Evolutionary conservation across 495 filamentous ascomycete species (phyloP).

Genomic region (Lentithecium fluviatile): DNA sequence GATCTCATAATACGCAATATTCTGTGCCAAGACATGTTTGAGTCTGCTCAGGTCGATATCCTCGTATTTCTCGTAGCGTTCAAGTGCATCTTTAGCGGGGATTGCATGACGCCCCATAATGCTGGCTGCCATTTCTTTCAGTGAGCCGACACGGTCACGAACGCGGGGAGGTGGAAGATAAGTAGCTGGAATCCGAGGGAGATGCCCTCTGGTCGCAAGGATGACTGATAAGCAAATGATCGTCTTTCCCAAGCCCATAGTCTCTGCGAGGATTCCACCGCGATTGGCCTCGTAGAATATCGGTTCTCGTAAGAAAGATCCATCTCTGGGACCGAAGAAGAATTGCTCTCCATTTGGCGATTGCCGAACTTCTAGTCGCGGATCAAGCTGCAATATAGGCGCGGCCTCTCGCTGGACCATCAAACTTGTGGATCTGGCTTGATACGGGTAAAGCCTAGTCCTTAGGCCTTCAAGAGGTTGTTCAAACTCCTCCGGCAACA

Average conservation of each 20-base stretch:
- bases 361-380: constrained; percentile 58
- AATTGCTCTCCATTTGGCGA: constrained; percentile 63
- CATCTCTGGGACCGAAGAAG: constrained; percentile 70
- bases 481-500: constrained; percentile 36
- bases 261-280: constrained; percentile 78
- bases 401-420: constrained; percentile 83
- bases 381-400: constrained; percentile 66
- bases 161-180: constrained; percentile 49
- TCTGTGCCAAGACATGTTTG: constrained; percentile 54
- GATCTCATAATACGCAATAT: constrained; percentile 50
- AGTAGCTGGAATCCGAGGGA: constrained; percentile 62
- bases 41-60: constrained; percentile 51
- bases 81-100: constrained; percentile 67
- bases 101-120: constrained; percentile 39
- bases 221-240: constrained; percentile 82
- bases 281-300: constrained; percentile 69
- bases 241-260: constrained; percentile 81
- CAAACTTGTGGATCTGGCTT: constrained; percentile 74
- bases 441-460: constrained; percentile 71
- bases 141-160: constrained; percentile 22
- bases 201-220: constrained; percentile 71
- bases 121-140: constrained; percentile 20
- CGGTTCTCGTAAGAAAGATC: constrained; percentile 59
- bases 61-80: constrained; percentile 38
- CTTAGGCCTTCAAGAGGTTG: constrained; percentile 52